Conservation (phyloP, 306 rosid genomes). For the Rosa lucieae region DNA sequence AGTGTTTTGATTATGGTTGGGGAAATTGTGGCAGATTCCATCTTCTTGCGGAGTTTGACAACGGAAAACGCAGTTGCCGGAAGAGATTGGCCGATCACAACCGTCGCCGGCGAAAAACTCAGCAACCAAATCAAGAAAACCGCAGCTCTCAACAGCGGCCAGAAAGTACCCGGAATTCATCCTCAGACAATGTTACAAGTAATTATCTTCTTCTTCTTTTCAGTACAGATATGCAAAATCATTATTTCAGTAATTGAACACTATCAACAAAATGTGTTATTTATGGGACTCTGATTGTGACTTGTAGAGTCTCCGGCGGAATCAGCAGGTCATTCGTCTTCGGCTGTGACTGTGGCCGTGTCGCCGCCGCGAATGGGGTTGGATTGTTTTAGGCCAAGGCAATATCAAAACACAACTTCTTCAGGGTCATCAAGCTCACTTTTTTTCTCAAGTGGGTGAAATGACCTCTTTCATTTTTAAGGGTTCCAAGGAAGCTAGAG, state of each 20-base stretch:
- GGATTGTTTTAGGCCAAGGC: conserved; percentile 66
- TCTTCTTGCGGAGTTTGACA: conserved; percentile 86
- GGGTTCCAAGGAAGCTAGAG: conserved; percentile 7
- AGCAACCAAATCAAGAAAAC: conserved; percentile 55
- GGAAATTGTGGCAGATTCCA: conserved; percentile 62
- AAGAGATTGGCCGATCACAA: conserved; percentile 96
- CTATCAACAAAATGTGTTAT: neutral
- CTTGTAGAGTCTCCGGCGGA: conserved; percentile 66
- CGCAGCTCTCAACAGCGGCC: conserved; percentile 34
- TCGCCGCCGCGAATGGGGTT: conserved; percentile 68
- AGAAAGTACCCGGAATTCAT: conserved; percentile 23
- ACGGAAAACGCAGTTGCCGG: conserved; percentile 97
- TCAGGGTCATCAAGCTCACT: conserved; percentile 63
- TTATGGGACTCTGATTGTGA: neutral
- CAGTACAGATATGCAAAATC: neutral
- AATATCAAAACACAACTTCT: conserved; percentile 51
- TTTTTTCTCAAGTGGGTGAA: conserved; percentile 72
- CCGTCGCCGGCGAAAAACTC: conserved; percentile 92
- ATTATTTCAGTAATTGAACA: neutral
- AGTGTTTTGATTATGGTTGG: neutral
- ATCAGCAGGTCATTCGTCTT: conserved; percentile 57
- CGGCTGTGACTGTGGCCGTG: conserved; percentile 79
- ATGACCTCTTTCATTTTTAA: neutral
- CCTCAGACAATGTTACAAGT: conserved; percentile 58
- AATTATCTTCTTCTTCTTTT: neutral